Conservation (phyloP, 2,329 filamentous ascomycete species). For the Colletotrichum sp. region DNA sequence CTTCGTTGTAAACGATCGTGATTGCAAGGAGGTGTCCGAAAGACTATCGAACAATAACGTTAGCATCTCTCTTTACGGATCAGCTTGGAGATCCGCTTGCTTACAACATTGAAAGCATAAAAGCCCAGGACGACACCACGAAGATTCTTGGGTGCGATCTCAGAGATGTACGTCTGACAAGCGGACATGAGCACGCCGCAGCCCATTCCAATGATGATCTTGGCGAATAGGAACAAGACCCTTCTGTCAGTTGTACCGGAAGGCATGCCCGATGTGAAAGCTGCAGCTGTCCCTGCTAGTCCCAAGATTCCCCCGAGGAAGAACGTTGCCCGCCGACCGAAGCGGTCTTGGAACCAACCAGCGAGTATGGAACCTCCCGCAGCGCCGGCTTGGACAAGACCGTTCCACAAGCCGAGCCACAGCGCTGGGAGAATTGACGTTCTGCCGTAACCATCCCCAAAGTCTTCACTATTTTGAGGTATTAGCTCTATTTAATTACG, state of each 20-base stretch:
- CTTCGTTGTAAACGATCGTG: background rate
- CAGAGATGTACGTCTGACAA: conserved; percentile 4
- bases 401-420: conserved; percentile 1
- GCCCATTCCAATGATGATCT: background rate
- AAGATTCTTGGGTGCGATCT: background rate
- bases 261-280: background rate
- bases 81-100: background rate
- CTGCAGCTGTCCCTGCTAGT: background rate
- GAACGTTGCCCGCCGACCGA: background rate
- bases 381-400: background rate
- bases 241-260: background rate
- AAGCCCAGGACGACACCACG: background rate
- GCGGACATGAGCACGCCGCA: background rate
- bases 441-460: background rate
- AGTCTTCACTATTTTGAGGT: background rate
- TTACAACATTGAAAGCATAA: background rate
- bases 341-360: background rate
- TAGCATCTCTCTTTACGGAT: too few species aligned
- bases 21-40: background rate
- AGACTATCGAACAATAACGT: background rate
- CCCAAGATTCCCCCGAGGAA: background rate
- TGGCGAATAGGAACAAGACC: background rate
- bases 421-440: background rate
- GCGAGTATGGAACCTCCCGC: background rate
- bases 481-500: background rate